Percentiles rank a stretch among this genome's conserved stretches.
These are phyloP conservation scores for Penicillium coprophilum DNA, from an alignment of 495 filamentous ascomycete genomes.

Conservation along the genomic window DNA sequence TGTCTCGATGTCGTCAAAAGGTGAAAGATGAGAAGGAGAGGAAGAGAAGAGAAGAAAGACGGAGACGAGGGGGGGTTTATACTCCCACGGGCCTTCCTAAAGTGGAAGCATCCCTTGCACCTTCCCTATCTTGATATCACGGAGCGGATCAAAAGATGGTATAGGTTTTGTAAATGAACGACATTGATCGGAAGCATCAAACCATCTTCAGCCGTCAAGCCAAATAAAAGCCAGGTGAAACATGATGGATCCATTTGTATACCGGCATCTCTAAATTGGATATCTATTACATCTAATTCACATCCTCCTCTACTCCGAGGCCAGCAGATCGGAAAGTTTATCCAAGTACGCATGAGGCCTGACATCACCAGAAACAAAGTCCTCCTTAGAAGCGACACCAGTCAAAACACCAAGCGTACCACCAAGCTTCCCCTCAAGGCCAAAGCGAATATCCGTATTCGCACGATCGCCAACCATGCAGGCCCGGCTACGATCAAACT, in stretches of 20 bases:
- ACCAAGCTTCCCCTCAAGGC: constrained; percentile 84
- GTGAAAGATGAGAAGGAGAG: too few species aligned
- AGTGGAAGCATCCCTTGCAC: too few species aligned
- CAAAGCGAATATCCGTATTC: constrained; percentile 96
- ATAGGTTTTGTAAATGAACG: too few species aligned
- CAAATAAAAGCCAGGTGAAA: too few species aligned
- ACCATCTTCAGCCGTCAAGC: too few species aligned
- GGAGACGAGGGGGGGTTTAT: too few species aligned
- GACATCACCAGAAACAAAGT: constrained; percentile 70
- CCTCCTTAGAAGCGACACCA: constrained; percentile 77
- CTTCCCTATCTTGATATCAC: too few species aligned
- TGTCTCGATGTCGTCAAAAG: too few species aligned
- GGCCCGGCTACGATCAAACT: constrained; percentile 75
- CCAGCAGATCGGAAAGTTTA: constrained; percentile 72
- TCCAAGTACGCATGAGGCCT: constrained; percentile 80
- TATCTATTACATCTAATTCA: neutral
- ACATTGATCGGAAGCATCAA: too few species aligned
- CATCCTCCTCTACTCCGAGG: constrained; percentile 10
- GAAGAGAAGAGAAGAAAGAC: too few species aligned
- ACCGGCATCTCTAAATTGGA: neutral
- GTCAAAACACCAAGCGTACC: constrained; percentile 91
- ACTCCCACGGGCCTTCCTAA: too few species aligned
- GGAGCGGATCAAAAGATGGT: too few species aligned
- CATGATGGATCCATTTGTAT: neutral
- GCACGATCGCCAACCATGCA: constrained; percentile 97